A percentile compares a stretch with the other conserved stretches of the same genome.
Evolutionary conservation across 768 basidiomycete genomes (phyloP).

Genomic region (Mycena galericulata): DNA sequence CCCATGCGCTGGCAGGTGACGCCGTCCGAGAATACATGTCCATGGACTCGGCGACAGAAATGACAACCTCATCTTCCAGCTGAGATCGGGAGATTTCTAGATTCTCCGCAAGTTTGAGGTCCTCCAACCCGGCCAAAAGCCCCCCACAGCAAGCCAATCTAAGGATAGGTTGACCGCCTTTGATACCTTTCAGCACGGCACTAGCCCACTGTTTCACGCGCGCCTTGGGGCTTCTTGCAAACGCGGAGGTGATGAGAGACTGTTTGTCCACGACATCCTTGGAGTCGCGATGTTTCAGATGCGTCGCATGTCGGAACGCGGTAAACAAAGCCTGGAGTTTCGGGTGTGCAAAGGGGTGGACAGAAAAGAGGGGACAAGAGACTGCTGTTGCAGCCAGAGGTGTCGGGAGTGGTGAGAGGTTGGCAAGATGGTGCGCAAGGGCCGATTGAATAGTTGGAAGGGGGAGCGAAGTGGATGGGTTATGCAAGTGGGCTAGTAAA

Average conservation of each 20-base stretch:
- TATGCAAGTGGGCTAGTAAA: constrained; percentile 66
- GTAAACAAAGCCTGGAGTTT: constrained; percentile 63
- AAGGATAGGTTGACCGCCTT: constrained; percentile 74
- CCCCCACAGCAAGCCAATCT: constrained; percentile 74
- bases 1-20: constrained; percentile 58
- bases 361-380: constrained; percentile 65
- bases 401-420: constrained; percentile 62
- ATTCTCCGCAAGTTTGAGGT: constrained; percentile 53
- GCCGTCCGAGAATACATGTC: constrained; percentile 60
- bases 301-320: constrained; percentile 71
- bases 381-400: constrained; percentile 68
- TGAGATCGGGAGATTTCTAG: constrained; percentile 48
- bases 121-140: constrained; percentile 72
- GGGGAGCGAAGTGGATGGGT: constrained; percentile 55
- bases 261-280: constrained; percentile 47
- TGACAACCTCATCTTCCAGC: constrained; percentile 74
- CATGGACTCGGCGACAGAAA: constrained; percentile 81
- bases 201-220: constrained; percentile 63
- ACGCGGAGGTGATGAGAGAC: constrained; percentile 48
- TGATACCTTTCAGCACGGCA: constrained; percentile 66
- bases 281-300: constrained; percentile 61
- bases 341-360: constrained; percentile 55
- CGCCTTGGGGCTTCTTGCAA: constrained; percentile 53
- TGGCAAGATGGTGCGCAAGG: constrained; percentile 69
- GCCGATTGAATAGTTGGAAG: constrained; percentile 64